These are phyloP conservation scores for Aspergillus sparsus DNA, from an alignment of 495 filamentous ascomycete genomes.

Conservation along the genomic window DNA sequence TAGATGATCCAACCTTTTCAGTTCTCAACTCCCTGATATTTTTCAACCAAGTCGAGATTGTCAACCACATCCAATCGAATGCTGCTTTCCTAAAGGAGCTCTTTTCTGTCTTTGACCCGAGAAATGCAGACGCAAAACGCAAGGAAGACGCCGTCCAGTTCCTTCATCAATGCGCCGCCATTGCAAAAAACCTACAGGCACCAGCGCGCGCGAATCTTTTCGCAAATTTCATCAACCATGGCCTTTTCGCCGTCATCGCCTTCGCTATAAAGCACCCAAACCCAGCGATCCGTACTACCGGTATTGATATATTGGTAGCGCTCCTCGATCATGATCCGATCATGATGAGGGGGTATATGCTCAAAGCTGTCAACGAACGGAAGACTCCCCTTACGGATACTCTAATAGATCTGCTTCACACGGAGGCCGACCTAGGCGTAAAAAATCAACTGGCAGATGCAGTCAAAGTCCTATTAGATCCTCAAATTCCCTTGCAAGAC, in stretches of 20 bases:
- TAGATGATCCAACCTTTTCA: slow-evolving; percentile 96
- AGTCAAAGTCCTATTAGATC: slow-evolving; percentile 90
- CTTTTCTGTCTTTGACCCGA: slow-evolving; percentile 80
- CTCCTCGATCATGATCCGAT: slow-evolving; percentile 94
- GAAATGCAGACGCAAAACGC: slow-evolving; percentile 62
- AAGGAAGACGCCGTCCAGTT: slow-evolving; percentile 95
- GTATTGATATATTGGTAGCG: slow-evolving; percentile 89
- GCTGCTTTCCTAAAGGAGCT: slow-evolving; percentile 76
- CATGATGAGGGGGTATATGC: slow-evolving; percentile 91
- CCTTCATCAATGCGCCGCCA: slow-evolving; percentile 93
- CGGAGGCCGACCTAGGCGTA: slow-evolving; percentile 89
- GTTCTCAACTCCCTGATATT: slow-evolving; percentile 98
- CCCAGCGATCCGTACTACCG: slow-evolving; percentile 83
- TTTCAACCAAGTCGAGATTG: slow-evolving; percentile 98
- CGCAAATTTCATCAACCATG: slow-evolving; percentile 83
- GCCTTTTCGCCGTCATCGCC: slow-evolving; percentile 85
- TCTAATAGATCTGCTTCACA: slow-evolving; percentile 86
- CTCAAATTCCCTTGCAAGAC: slow-evolving; percentile 64
- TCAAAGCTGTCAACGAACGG: slow-evolving; percentile 85
- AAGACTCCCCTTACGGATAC: slow-evolving; percentile 88
- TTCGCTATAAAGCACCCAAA: slow-evolving; percentile 85
- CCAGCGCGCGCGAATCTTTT: slow-evolving; percentile 79
- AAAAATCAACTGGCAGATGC: slow-evolving; percentile 96
- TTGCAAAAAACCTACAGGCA: slow-evolving; percentile 90
- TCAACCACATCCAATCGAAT: slow-evolving; percentile 85